Base-by-base conservation (phyloP, 495 filamentous ascomycete species). In the Penicillium mononematosum region DNA sequence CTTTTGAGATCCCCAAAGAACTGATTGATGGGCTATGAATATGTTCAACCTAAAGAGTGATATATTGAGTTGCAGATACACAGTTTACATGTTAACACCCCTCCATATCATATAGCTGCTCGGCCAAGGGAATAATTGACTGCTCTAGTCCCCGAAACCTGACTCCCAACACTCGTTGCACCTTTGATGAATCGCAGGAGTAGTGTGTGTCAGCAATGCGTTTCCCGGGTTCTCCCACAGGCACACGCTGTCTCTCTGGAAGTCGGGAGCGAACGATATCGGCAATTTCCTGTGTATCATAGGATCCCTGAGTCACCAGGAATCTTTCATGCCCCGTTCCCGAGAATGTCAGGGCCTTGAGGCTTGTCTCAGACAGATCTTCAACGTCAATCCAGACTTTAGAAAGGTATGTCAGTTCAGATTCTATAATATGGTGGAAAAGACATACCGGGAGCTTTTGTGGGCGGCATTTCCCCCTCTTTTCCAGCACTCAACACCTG, bases 321-420 rank as follows among this genome's bases (percentile, higher is more conserved):
- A 74, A 69, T 11, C 70, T 64, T 34, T 76, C 65, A 45, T 72
- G 70, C 0, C 58, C 55, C 0, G 66, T 64, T 0, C 54, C 65
- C 6, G 69, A 58, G 8, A 56, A 64, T 1, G 59, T 70, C 11
- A 76, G 31, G 0, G 70, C 60, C 16, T 59, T 53, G 38, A 71
- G 50, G 36, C 73, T 71, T 1, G 70, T 66, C 3, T 56, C 58
- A 1, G 77, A 73, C 1, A 78, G 60, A 50, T 76, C 76, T 20
- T 69, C 55, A 2, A 70, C 67, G 42, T 70, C 67, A 31, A 67
- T 53, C 66, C 66, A 69, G 8, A 69, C 66, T 69, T n/a, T 19
- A 1, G 31, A 17, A 3, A 1, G 8, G 0, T 2, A 24, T 45
- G 31, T 5, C 11, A 42, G 11, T 5, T 14, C 4, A 29, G 19